Percentiles rank a stretch among this genome's conserved stretches.
phyloP scores from a whole-genome alignment of 352 stramenopile genomes.

The Pythium volutum region DNA sequence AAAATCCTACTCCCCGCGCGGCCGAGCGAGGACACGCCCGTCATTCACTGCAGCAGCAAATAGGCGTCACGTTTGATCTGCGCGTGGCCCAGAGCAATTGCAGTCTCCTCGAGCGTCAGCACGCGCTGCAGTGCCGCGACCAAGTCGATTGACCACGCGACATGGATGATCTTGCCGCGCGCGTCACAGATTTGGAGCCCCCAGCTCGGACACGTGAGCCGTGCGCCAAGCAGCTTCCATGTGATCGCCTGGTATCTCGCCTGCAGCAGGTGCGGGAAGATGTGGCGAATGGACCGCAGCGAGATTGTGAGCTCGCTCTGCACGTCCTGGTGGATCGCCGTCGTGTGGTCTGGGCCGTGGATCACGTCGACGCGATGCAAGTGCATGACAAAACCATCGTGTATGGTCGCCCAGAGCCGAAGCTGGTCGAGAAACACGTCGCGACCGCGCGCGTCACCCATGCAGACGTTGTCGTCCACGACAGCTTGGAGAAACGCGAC shows the following conservation, averaged over 20 bases:
- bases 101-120: background rate
- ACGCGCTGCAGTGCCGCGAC: background rate
- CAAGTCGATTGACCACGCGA: constrained; percentile 4
- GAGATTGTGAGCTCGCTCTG: background rate
- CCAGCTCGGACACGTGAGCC: background rate
- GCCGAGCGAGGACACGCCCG: too few species aligned
- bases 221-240: background rate
- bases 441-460: background rate
- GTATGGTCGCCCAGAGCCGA: background rate
- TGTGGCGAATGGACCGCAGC: background rate
- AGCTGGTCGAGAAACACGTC: background rate
- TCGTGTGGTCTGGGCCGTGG: background rate
- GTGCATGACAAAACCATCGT: background rate
- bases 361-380: background rate
- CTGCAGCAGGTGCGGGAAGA: constrained; percentile 1
- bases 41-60: background rate
- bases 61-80: background rate
- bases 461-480: background rate
- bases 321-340: background rate
- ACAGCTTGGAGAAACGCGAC: background rate
- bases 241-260: background rate
- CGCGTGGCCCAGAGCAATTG: background rate
- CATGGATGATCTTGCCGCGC: background rate
- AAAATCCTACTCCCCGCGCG: too few species aligned
- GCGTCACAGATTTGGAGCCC: background rate